A percentile compares a stretch with the other conserved stretches of the same genome.
Evolutionary conservation across 805 yeast species (phyloP).

Genomic region (Ogataea methanolica): DNA sequence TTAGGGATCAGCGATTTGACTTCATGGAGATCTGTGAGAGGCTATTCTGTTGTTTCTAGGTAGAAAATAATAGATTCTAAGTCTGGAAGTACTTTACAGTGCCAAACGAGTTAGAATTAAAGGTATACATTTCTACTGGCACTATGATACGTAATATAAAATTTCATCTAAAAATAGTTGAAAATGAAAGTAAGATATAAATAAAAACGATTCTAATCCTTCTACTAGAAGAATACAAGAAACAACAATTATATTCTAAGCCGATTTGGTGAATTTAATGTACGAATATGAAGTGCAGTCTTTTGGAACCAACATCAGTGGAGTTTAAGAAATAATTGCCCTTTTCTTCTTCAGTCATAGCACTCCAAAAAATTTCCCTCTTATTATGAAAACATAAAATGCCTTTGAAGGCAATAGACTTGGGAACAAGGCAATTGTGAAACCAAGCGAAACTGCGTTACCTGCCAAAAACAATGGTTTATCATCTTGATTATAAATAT

Average conservation of each 20-base stretch:
- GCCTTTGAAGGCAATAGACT: slow-evolving; percentile 26
- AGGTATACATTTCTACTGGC: too few species aligned
- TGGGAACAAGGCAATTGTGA: slow-evolving; percentile 28
- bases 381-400: slow-evolving; percentile 40
- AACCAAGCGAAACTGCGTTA: slow-evolving; percentile 37
- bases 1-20: too few species aligned
- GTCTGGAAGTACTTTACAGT: too few species aligned
- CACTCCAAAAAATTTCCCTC: slow-evolving; percentile 47
- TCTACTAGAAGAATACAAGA: background rate
- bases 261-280: slow-evolving; percentile 8
- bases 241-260: too few species aligned
- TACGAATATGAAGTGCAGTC: slow-evolving; percentile 43
- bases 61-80: too few species aligned
- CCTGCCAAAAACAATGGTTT: slow-evolving; percentile 58
- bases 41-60: too few species aligned
- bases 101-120: too few species aligned
- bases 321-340: slow-evolving; percentile 41
- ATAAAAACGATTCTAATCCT: background rate
- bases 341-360: slow-evolving; percentile 45
- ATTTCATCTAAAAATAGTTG: too few species aligned
- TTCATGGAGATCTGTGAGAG: too few species aligned
- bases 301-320: slow-evolving; percentile 49
- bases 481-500: slow-evolving; percentile 55
- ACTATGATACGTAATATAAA: too few species aligned
- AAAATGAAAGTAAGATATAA: too few species aligned